Evolutionary conservation across 78 protist species (phyloP), one percentile per base, ranked within the genome.

Genomic region (Pigoraptor vietnamica): DNA sequence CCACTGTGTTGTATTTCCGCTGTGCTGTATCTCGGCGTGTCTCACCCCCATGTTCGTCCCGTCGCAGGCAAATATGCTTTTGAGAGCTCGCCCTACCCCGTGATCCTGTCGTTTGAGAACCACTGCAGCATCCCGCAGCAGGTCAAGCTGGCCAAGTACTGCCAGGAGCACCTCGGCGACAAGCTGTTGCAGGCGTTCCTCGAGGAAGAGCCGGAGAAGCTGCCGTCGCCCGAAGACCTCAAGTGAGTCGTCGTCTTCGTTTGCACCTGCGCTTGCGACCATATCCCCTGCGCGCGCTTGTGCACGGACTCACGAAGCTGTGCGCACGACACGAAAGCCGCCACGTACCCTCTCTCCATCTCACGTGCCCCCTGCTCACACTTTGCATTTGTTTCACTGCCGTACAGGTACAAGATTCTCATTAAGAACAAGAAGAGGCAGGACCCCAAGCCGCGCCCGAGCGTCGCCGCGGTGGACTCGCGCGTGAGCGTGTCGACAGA

Each of bases 91-190:
- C 95, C 94, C 23, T 97, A 93, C 90, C 98, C 98, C 0, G 97
- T 97, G 9, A 93, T 97, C 24, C 95, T 97, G 35, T 92, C 95
- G 79, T 87, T 97, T 1, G 98, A 97, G 86, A 91, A 90, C 40
- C 96, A 95, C 92, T 90, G 93, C 91, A 40, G 86, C 90, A 24
- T 87, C 1, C 40, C 89, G 48, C 93, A 92, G 79, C 93, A 92
- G 91, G 37, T 19, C 6, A 86, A 35, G n/a, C 23, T 86, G 81
- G 91, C 91, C 29, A 23, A 24, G 37, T 0, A 34, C 2, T 48
- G 2, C n/a, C 0, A 10, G 40, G 40, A n/a, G 21, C 39, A n/a
- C 88, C 25, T 83, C 35, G 9, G 38, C 35, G 38, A 32, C 38
- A 9, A 34, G 39, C 38, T 83, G 23, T 10, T 83, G 34, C 23